phyloP scores from a whole-genome alignment of 306 rosid species.

The Crotalaria pallida region DNA sequence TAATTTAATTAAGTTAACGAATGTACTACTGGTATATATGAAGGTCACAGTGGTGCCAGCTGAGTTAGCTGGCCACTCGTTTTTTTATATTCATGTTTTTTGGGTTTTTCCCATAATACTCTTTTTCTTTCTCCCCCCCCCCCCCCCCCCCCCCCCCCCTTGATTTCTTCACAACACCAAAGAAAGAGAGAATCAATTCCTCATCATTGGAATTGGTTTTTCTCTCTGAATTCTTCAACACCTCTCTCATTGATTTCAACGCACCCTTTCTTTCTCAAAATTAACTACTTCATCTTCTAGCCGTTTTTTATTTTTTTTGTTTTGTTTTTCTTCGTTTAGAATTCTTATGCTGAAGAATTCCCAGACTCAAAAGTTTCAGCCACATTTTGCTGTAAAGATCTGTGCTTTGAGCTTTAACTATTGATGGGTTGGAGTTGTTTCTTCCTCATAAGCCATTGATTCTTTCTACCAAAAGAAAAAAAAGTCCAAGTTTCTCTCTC shows the following conservation, averaged over 20 bases:
- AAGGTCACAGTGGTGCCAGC: conserved; percentile 50
- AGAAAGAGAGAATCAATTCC: conserved; percentile 25
- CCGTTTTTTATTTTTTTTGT: not conserved
- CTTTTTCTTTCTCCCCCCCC: no score
- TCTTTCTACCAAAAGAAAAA: conserved; percentile 13
- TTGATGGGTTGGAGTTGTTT: conserved; percentile 28
- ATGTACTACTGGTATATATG: conserved; percentile 32
- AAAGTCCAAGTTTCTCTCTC: not conserved
- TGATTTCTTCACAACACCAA: conserved; percentile 38
- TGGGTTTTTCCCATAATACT: conserved; percentile 7
- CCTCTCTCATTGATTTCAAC: conserved; percentile 27
- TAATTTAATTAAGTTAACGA: conserved; percentile 15
- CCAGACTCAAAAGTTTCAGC: conserved; percentile 14
- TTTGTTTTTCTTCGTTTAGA: not conserved
- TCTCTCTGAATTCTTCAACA: conserved; percentile 23
- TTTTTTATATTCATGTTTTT: conserved; percentile 34
- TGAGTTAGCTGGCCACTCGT: conserved; percentile 79
- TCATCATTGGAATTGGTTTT: conserved; percentile 21
- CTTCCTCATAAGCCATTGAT: conserved; percentile 38
- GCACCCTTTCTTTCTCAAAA: not conserved
- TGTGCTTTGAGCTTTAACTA: conserved; percentile 23
- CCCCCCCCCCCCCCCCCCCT: no score
- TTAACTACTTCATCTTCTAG: conserved; percentile 17
- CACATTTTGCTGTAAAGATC: conserved; percentile 48
- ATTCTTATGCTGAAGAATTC: not conserved